phyloP scores from a whole-genome alignment of 495 filamentous ascomycete genomes.

The Letharia lupina region DNA sequence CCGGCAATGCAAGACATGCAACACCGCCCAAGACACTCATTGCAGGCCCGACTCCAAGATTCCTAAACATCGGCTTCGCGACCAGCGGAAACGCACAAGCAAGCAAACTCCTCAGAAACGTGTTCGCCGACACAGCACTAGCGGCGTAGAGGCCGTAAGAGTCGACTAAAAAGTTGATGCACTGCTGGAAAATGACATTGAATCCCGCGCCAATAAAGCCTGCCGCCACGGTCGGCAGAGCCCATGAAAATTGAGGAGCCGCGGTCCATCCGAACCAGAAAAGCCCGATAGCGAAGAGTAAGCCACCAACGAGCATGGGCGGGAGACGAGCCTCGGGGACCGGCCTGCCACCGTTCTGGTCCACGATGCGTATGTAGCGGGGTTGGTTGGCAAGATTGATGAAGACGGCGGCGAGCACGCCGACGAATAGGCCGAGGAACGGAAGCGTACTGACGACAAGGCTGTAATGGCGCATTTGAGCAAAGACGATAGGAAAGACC shows the following conservation, averaged over 20 bases:
- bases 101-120: constrained; percentile 33
- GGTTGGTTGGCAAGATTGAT: constrained; percentile 31
- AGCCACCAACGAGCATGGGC: constrained; percentile 43
- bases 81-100: constrained; percentile 28
- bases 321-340: constrained; percentile 35
- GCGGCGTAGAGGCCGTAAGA: constrained; percentile 32
- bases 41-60: constrained; percentile 31
- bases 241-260: constrained; percentile 13
- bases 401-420: constrained; percentile 29
- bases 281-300: constrained; percentile 40
- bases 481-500: constrained; percentile 37
- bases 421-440: constrained; percentile 35
- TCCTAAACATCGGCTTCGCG: constrained; percentile 31
- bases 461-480: constrained; percentile 33
- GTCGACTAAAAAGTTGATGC: constrained; percentile 37
- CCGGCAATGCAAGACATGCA: constrained; percentile 28
- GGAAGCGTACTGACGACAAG: constrained; percentile 33
- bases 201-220: constrained; percentile 31
- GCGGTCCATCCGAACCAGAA: constrained; percentile 42
- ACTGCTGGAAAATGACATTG: constrained; percentile 34
- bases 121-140: constrained; percentile 33
- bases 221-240: constrained; percentile 20
- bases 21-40: constrained; percentile 32
- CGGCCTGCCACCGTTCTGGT: constrained; percentile 21
- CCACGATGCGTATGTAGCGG: constrained; percentile 13